Conservation (phyloP, 2,329 filamentous ascomycete genomes). For the Fusarium sp. region DNA sequence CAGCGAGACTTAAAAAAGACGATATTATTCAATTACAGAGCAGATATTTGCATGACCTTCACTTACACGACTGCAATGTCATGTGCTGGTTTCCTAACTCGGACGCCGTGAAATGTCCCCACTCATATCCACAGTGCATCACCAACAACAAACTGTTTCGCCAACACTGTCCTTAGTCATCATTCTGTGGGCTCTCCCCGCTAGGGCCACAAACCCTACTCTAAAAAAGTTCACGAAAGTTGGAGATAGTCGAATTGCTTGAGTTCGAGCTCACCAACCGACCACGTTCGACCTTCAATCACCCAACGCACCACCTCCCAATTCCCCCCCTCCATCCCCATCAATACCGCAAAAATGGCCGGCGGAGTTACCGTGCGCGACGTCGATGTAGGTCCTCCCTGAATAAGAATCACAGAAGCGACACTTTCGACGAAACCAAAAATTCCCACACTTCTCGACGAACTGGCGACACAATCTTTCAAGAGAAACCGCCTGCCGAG, state of each 20-base stretch:
- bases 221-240: constrained; percentile 42
- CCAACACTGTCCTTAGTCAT: constrained; percentile 44
- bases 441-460: constrained; percentile 38
- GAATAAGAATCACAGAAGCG: constrained; percentile 34
- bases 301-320: constrained; percentile 49
- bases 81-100: neutral
- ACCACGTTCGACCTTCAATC: constrained; percentile 47
- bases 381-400: constrained; percentile 77
- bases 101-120: neutral
- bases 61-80: constrained; percentile 11
- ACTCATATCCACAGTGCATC: constrained; percentile 9
- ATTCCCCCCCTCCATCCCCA: constrained; percentile 39
- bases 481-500: constrained; percentile 36
- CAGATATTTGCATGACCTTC: neutral
- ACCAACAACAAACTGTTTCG: neutral
- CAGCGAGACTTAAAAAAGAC: neutral
- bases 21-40: neutral
- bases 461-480: constrained; percentile 47
- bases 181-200: constrained; percentile 3
- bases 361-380: constrained; percentile 86
- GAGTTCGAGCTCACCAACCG: constrained; percentile 38
- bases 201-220: constrained; percentile 53
- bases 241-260: constrained; percentile 26
- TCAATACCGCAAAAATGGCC: constrained; percentile 77
- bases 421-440: neutral